These are phyloP conservation scores for Xerocomus amazonicus DNA, from an alignment of 1,284 basidiomycete genomes.

Conservation along the genomic window DNA sequence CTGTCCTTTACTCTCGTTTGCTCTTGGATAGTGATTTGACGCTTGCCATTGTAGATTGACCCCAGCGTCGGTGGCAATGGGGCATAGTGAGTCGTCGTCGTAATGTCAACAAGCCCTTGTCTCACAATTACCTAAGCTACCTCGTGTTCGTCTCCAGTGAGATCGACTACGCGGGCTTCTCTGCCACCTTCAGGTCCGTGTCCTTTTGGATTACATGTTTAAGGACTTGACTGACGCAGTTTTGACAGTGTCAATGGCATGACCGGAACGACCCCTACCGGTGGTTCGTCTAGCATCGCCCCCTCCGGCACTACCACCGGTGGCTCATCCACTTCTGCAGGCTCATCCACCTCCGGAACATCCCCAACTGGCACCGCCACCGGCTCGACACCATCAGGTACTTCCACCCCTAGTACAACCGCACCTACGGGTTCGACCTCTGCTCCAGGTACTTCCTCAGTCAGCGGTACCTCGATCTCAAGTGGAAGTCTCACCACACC, in stretches of 20 bases:
- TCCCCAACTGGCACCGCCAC: constrained; percentile 5
- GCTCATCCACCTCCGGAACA: constrained; percentile 8
- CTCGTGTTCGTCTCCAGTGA: constrained; percentile 51
- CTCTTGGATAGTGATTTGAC: background rate
- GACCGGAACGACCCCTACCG: constrained; percentile 40
- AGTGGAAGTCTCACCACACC: background rate
- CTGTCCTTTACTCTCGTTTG: background rate
- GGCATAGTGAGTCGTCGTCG: constrained; percentile 21
- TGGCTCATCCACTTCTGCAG: constrained; percentile 43
- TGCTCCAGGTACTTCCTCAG: background rate
- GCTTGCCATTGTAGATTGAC: constrained; percentile 11
- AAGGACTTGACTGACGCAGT: constrained; percentile 4
- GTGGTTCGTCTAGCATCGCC: constrained; percentile 40
- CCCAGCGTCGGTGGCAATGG: constrained; percentile 19
- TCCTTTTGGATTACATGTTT: background rate
- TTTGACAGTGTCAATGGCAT: constrained; percentile 49
- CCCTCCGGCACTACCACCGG: constrained; percentile 39
- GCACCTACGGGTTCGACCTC: constrained; percentile 11
- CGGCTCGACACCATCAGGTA: constrained; percentile 12
- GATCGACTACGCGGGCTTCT: constrained; percentile 44
- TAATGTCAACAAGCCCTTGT: background rate
- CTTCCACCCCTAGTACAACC: constrained; percentile 10
- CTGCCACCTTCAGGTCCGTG: constrained; percentile 53
- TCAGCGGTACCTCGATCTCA: background rate
- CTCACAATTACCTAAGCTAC: constrained; percentile 36